Evolutionary conservation across 2,329 filamentous ascomycete species (phyloP), one percentile per base, ranked within the genome.

Genomic region (Penicillium sp.): DNA sequence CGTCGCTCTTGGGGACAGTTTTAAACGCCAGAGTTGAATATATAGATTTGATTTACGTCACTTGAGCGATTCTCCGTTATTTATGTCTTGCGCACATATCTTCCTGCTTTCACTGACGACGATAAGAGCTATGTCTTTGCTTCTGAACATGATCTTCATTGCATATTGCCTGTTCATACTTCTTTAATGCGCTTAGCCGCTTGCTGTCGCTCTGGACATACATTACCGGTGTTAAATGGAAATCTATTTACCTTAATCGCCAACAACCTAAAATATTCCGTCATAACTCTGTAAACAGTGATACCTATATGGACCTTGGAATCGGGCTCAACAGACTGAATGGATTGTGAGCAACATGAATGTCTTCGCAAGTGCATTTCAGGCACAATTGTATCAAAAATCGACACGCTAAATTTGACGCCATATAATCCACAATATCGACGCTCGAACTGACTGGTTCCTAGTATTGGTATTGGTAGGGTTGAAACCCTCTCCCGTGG

Each of bases 1-100:
- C 0, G 69, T 74, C 54, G 72, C 73, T 15, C 62, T 75, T 51
- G 69, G 70, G 4, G 64, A 66, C 42, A 63, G 58, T 18, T 45
- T 55, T 31, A 54, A 61, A n/a, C 61, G 66, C 45, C 60, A 57
- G 49, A 71, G 64, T 49, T 67, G 53, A 66, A 47, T 15, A 27
- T 20, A 18, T 33, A 27, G 27, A 47, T 47, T 20, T 31, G 23
- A 31, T 27, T 33, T 31, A 26, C 22, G 15, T 31, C 20, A 47
- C 11, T 47, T 47, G 42, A 45, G 42, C 42, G 42, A 48, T 48
- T 35, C 12, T 35, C 26, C 7, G 11, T 18, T 15, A n/a, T 49
- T 40, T 25, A 43, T 50, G 9, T 33, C 9, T 29, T 45, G 43
- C n/a, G 26, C 44, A 22, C 20, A 50, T 33, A 50, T 23, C 11